A percentile compares a stretch with the other conserved stretches of the same genome.
phyloP scores from a whole-genome alignment of 75 land plant species.

The Sequoia sempervirens region DNA sequence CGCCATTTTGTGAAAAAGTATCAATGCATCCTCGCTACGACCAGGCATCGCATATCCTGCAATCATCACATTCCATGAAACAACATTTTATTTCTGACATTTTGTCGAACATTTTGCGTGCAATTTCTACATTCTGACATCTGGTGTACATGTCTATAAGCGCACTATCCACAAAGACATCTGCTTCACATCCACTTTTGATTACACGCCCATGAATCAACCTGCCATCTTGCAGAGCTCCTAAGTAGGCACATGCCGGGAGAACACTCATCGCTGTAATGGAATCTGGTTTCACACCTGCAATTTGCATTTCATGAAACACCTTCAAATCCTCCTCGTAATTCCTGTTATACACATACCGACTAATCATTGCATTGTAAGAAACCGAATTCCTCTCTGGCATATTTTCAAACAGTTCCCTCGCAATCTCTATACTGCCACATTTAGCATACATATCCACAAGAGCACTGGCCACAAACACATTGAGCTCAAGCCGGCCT shows the following conservation, averaged over 20 bases:
- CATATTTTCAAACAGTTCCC: slow-evolving; percentile 25
- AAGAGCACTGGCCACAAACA: slow-evolving; percentile 27
- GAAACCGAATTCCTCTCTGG: slow-evolving; percentile 15
- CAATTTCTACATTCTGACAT: slow-evolving; percentile 9
- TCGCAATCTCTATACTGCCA: slow-evolving; percentile 23
- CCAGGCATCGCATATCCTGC: slow-evolving; percentile 26
- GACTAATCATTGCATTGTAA: slow-evolving; percentile 35
- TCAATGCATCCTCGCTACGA: slow-evolving; percentile 11
- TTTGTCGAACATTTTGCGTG: slow-evolving; percentile 4
- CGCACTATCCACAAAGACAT: slow-evolving; percentile 18
- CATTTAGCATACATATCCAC: slow-evolving; percentile 44
- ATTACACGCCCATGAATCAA: slow-evolving; percentile 14
- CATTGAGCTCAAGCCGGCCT: slow-evolving; percentile 9
- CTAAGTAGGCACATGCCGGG: slow-evolving; percentile 8
- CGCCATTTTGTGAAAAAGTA: slow-evolving; percentile 17
- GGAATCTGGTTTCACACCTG: not conserved
- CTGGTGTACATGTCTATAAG: slow-evolving; percentile 18
- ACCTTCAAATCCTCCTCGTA: slow-evolving; percentile 25
- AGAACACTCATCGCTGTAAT: slow-evolving; percentile 1
- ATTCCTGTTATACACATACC: slow-evolving; percentile 26
- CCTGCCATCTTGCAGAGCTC: slow-evolving; percentile 1
- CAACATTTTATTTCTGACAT: slow-evolving; percentile 15
- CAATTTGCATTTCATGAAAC: slow-evolving; percentile 24
- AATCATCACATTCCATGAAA: slow-evolving; percentile 30
- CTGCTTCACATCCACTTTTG: not conserved